Base-by-base conservation (phyloP, 1,284 basidiomycete genomes). In the Sanghuangporus baumii region DNA sequence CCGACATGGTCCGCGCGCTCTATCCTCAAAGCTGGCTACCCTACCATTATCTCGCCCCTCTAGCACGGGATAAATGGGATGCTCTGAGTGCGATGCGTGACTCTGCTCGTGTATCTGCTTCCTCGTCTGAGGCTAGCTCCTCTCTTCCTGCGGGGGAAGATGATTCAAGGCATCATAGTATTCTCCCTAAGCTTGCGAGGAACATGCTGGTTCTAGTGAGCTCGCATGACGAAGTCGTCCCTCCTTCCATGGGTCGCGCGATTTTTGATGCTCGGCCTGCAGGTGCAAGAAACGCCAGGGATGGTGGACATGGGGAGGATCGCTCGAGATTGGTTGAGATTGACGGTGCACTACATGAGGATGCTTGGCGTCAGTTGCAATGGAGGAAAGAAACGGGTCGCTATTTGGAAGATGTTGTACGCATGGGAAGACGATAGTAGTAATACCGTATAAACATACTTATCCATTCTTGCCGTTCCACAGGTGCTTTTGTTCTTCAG, bases 21-120 rank as follows among this genome's bases (percentile, higher is more conserved):
- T 83, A 83, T 64, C 78, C 81, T 0, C 75, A 79, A 57, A 70
- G 68, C 34, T 82, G 80, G 80, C 65, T 82, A 6, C 81, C 81
- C 0, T 83, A 83, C 64, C 78, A 75, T 40, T 77, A 81, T 65
- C 75, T 83, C 40, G 74, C 74, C 2, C 72, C 74, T 0, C 69
- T 80, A 31, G 78, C 74, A 0, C 76, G 74, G 61, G 82, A 82
- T 67, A 71, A 71, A 55, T 83, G 81, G 81, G 78, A 83, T 67
- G 79, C 79, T 2, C 54, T 76, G 0, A 60, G 60, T 0, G 75
- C 75, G 0, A 70, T 72, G 61, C 61, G 60, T 34, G 40, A 57
- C 20, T 52, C 64, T 18, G n/a, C 18, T 38, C 16, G 16, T 51
- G 34, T 8, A 8, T 14, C 3, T 26, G 40, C 41, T 18, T 3